Evolutionary conservation across 441 rosid species (phyloP).

Genomic region (Omphalea diandra): DNA sequence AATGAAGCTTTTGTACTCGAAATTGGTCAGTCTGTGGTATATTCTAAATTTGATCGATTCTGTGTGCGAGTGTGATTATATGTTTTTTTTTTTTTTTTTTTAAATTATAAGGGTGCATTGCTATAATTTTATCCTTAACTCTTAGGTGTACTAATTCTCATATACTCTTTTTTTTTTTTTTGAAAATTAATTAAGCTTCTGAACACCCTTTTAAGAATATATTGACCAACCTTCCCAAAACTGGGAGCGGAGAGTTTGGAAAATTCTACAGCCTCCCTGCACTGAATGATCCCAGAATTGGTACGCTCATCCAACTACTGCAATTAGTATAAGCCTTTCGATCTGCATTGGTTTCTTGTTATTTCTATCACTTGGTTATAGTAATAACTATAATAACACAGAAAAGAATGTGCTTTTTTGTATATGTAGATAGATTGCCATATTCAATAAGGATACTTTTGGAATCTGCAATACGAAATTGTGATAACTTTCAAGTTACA

Average conservation of each 20-base stretch:
- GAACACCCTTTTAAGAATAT: slow-evolving; percentile 86
- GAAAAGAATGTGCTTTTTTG: slow-evolving; percentile 17
- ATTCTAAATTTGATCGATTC: no score
- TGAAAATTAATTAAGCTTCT: no score
- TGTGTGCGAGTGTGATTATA: no score
- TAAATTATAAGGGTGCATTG: no score
- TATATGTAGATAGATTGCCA: slow-evolving; percentile 76
- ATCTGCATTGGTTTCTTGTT: background rate
- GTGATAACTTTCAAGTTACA: slow-evolving; percentile 97
- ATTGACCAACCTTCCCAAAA: slow-evolving; percentile 87
- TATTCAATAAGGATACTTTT: slow-evolving; percentile 95
- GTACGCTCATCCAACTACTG: no score
- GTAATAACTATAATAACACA: no score
- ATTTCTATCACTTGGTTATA: background rate
- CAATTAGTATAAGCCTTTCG: slow-evolving; percentile 3
- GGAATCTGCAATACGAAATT: slow-evolving; percentile 96
- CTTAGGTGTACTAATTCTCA: no score
- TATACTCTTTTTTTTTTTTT: no score
- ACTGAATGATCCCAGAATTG: slow-evolving; percentile 95
- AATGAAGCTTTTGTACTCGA: no score
- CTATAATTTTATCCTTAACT: no score
- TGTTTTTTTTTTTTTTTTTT: no score
- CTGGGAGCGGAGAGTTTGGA: slow-evolving; percentile 97
- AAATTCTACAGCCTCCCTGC: slow-evolving; percentile 95
- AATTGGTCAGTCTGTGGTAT: no score